Evolutionary conservation across 768 basidiomycete genomes (phyloP).

Genomic region (Pholiota microspora): DNA sequence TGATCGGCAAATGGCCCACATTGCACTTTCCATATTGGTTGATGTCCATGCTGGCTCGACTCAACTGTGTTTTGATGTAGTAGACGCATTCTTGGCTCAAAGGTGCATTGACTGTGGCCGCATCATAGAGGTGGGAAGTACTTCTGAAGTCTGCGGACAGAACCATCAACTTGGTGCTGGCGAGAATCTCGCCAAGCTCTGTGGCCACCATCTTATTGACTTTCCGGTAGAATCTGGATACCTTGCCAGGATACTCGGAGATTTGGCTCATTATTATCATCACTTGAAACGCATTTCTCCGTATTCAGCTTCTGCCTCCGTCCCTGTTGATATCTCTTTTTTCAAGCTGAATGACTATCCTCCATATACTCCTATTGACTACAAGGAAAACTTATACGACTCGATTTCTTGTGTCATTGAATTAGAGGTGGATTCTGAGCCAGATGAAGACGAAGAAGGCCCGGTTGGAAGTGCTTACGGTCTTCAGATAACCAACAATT

Average conservation of each 20-base stretch:
- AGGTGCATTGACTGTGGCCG: background rate
- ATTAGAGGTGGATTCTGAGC: background rate
- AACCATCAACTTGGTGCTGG: no score
- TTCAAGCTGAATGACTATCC: background rate
- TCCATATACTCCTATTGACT: background rate
- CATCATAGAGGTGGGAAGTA: no score
- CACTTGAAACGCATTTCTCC: background rate
- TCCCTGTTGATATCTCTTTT: background rate
- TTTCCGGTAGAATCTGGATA: background rate
- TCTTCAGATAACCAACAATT: background rate
- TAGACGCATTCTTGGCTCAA: background rate
- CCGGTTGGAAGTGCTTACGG: background rate
- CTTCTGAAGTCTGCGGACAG: no score
- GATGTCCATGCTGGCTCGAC: background rate
- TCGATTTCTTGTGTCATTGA: background rate
- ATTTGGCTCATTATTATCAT: background rate
- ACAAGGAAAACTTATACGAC: background rate
- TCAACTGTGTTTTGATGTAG: background rate
- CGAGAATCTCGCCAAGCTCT: no score
- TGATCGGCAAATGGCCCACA: background rate
- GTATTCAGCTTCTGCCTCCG: background rate
- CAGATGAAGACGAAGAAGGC: background rate
- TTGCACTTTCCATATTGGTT: background rate
- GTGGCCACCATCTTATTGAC: no score
- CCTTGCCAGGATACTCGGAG: background rate